These are phyloP conservation scores for Lentithecium fluviatile DNA, from an alignment of 495 filamentous ascomycete genomes.

Conservation along the genomic window DNA sequence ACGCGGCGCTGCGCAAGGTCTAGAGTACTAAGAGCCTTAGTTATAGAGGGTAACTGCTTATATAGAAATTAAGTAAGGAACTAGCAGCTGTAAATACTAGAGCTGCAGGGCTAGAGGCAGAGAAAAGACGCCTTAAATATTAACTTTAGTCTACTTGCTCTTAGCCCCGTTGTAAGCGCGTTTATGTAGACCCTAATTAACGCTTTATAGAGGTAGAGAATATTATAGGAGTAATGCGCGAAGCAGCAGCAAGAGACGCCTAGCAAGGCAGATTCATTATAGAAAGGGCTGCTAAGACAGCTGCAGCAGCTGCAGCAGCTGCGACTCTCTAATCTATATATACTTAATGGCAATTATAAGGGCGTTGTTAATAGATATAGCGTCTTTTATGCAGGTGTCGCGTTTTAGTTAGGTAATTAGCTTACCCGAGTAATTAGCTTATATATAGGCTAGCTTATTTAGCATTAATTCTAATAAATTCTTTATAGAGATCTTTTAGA, in stretches of 20 bases:
- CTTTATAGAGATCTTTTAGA: too few relatives aligned
- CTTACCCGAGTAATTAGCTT: too few relatives aligned
- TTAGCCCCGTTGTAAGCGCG: not conserved
- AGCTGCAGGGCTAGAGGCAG: not conserved
- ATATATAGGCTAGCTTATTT: too few relatives aligned
- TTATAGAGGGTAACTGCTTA: not conserved
- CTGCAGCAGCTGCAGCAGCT: not conserved
- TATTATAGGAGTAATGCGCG: too few relatives aligned
- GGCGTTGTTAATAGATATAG: too few relatives aligned
- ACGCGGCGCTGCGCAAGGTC: not conserved
- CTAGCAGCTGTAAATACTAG: not conserved
- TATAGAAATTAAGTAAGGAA: not conserved
- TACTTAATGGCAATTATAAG: not conserved
- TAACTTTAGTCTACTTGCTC: not conserved
- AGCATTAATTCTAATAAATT: too few relatives aligned
- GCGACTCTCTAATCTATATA: not conserved
- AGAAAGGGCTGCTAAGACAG: not conserved
- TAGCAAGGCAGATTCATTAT: not conserved
- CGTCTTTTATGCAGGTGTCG: too few relatives aligned
- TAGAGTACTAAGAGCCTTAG: not conserved
- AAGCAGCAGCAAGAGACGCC: not conserved
- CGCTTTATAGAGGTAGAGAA: too few relatives aligned
- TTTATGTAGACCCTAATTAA: not conserved
- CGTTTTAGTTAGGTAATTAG: too few relatives aligned
- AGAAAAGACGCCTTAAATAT: not conserved